Percentiles rank a stretch among this genome's conserved stretches.
phyloP scores from a whole-genome alignment of 2,329 filamentous ascomycete species.

The Fusarium sublunatum region DNA sequence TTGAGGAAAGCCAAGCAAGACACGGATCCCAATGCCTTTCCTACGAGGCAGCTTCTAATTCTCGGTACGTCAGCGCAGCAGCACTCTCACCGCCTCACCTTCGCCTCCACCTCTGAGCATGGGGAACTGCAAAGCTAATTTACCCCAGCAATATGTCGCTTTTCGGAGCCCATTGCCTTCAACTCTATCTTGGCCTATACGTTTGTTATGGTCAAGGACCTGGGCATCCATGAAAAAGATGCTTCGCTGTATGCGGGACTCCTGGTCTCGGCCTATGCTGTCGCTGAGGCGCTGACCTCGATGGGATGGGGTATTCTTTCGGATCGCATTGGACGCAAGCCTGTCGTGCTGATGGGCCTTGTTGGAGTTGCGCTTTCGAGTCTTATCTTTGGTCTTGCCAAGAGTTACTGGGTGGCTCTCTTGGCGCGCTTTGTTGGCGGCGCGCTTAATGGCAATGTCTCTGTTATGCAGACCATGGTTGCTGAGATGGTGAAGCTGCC shows the following conservation, averaged over 20 bases:
- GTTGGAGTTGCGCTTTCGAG: conserved; percentile 81
- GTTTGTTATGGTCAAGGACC: conserved; percentile 84
- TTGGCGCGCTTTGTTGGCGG: conserved; percentile 87
- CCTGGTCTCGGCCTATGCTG: conserved; percentile 86
- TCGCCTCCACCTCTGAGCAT: not conserved
- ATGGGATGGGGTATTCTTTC: conserved; percentile 64
- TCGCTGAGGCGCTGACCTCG: conserved; percentile 88
- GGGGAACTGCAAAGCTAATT: conserved; percentile 9
- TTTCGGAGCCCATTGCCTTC: conserved; percentile 90
- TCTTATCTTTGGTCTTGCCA: conserved; percentile 84
- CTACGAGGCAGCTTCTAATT: conserved; percentile 28
- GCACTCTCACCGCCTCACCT: conserved; percentile 7
- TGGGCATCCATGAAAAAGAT: conserved; percentile 75
- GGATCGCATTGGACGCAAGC: conserved; percentile 75
- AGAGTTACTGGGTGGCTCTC: conserved; percentile 80
- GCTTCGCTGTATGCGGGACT: conserved; percentile 87
- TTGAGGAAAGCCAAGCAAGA: conserved; percentile 13
- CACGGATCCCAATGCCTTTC: conserved; percentile 28
- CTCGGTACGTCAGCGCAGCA: conserved; percentile 16
- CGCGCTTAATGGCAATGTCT: conserved; percentile 88
- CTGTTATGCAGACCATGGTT: conserved; percentile 87
- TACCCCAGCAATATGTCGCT: conserved; percentile 43
- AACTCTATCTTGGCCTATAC: conserved; percentile 94
- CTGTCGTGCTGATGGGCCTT: conserved; percentile 78
- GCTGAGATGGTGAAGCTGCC: conserved; percentile 91